These are phyloP conservation scores for Asterionellopsis glacialis DNA, from an alignment of 108 stramenopile species.

Conservation along the genomic window DNA sequence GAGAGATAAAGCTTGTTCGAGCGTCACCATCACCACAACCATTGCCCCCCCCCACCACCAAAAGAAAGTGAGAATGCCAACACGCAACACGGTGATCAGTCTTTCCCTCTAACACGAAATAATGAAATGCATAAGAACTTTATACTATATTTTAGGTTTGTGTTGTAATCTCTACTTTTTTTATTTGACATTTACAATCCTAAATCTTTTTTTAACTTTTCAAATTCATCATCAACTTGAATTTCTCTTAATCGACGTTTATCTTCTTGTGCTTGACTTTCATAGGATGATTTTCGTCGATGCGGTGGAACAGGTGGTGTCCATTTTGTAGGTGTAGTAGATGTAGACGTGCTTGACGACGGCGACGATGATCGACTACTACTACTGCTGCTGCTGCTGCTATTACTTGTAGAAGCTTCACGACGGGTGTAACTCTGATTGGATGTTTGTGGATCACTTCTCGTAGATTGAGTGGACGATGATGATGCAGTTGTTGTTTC, in stretches of 20 bases:
- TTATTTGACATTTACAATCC: slow-evolving; percentile 42
- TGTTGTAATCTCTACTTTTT: too few relatives aligned
- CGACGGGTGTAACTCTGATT: slow-evolving; percentile 1
- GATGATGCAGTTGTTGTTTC: too few relatives aligned
- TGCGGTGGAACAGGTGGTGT: slow-evolving; percentile 57
- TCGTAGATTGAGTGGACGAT: neutral
- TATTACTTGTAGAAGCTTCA: neutral
- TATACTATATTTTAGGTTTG: too few relatives aligned
- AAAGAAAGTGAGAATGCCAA: too few relatives aligned
- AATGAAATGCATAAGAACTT: too few relatives aligned
- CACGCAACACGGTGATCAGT: too few relatives aligned
- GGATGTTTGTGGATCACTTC: slow-evolving; percentile 2
- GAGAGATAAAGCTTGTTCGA: too few relatives aligned
- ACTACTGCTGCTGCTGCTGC: too few relatives aligned
- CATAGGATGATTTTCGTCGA: slow-evolving; percentile 48
- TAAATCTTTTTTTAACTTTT: slow-evolving; percentile 77
- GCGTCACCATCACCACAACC: too few relatives aligned
- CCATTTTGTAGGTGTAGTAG: neutral
- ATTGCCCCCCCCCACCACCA: too few relatives aligned
- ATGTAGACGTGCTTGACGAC: slow-evolving; percentile 12
- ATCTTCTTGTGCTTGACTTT: slow-evolving; percentile 41
- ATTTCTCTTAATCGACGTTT: slow-evolving; percentile 67
- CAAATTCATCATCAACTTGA: slow-evolving; percentile 87
- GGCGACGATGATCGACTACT: slow-evolving; percentile 15
- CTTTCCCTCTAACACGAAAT: too few relatives aligned